Evolutionary conservation across 805 yeast species (phyloP).

Genomic region (Alloascoidea hylecoeti): DNA sequence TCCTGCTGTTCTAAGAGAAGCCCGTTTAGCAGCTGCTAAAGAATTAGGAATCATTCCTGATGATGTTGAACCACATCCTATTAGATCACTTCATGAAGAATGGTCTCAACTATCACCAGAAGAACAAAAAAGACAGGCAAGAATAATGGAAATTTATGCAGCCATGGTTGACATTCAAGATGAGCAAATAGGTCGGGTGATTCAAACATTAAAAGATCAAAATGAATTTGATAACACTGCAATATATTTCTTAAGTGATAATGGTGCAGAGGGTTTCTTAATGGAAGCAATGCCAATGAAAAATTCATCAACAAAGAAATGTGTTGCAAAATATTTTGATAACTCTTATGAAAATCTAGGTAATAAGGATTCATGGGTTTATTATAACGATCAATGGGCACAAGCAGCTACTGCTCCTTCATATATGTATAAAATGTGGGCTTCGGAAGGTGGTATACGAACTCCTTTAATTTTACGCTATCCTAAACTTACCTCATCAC

Average conservation of each 20-base stretch:
- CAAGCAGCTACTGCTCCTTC: slow-evolving; percentile 48
- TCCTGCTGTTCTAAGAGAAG: slow-evolving; percentile 26
- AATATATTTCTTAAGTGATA: slow-evolving; percentile 46
- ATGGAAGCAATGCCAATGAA: slow-evolving; percentile 39
- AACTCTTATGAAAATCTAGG: slow-evolving; percentile 35
- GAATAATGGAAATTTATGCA: slow-evolving; percentile 44
- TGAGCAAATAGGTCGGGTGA: slow-evolving; percentile 32
- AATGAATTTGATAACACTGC: slow-evolving; percentile 40
- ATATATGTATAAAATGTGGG: slow-evolving; percentile 40
- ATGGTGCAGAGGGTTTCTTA: slow-evolving; percentile 51
- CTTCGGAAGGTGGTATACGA: slow-evolving; percentile 46
- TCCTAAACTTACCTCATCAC: slow-evolving; percentile 19
- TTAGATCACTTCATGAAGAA: slow-evolving; percentile 23
- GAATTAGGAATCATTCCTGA: slow-evolving; percentile 32
- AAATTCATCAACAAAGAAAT: slow-evolving; percentile 15
- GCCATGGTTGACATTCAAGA: slow-evolving; percentile 50
- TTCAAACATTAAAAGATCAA: slow-evolving; percentile 23
- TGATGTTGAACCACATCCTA: slow-evolving; percentile 28
- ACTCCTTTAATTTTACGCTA: slow-evolving; percentile 36
- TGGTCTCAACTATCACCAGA: slow-evolving; percentile 28
- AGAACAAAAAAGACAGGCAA: slow-evolving; percentile 22
- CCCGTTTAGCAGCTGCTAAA: slow-evolving; percentile 24
- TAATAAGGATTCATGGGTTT: slow-evolving; percentile 28
- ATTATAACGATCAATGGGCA: slow-evolving; percentile 46
- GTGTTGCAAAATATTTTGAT: slow-evolving; percentile 22